Evolutionary conservation across 345 rosid genomes (phyloP).

Genomic region (Sonneratia alba): DNA sequence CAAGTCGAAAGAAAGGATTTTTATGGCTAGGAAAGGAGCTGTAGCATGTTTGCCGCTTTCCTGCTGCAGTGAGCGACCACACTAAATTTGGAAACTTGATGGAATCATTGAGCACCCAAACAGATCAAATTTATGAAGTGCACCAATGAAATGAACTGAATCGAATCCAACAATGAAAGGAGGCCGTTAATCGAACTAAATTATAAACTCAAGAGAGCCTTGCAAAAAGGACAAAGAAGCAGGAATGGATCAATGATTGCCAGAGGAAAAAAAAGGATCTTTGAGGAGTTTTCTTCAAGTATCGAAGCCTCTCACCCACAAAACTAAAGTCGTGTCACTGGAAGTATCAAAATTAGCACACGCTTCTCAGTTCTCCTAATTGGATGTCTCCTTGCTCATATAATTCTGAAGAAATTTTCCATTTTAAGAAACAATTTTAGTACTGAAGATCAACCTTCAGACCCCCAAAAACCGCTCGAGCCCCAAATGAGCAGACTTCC

Average conservation of each 20-base stretch:
- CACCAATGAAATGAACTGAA: neutral
- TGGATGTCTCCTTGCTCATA: neutral
- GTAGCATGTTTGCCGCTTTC: neutral
- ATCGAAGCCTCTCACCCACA: neutral
- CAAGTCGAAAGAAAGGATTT: neutral
- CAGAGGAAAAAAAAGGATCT: neutral
- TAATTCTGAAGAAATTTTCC: neutral
- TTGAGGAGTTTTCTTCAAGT: neutral
- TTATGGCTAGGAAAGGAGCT: neutral
- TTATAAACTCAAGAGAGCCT: neutral
- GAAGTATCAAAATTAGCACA: neutral
- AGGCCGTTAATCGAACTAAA: neutral
- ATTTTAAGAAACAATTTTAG: neutral
- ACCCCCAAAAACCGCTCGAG: neutral
- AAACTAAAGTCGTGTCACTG: neutral
- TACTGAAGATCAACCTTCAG: neutral
- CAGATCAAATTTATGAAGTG: neutral
- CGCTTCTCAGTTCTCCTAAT: neutral
- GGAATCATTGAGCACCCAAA: neutral
- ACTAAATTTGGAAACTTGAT: neutral
- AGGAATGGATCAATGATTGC: slow-evolving; percentile 1
- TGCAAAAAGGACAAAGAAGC: neutral
- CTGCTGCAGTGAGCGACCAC: neutral
- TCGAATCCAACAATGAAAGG: neutral
- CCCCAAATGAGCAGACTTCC: neutral